Evolutionary conservation across 1,284 basidiomycete species (phyloP).

Genomic region (Papiliotrema nemorosa): DNA sequence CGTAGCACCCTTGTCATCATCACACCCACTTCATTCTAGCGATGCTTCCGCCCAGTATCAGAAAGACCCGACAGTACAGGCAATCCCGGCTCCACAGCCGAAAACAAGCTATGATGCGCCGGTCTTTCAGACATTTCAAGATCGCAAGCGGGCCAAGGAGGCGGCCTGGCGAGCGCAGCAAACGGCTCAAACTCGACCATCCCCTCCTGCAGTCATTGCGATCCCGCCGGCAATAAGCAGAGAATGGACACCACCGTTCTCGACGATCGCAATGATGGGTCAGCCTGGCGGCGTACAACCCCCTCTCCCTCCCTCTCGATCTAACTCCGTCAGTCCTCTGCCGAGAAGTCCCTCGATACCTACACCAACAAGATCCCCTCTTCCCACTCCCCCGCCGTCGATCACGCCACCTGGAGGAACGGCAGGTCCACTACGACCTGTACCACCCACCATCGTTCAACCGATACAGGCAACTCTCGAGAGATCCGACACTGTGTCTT

Average conservation of each 20-base stretch:
- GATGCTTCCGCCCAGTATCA: no score
- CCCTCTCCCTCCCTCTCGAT: background rate
- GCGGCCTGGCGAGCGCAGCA: constrained; percentile 20
- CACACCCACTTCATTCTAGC: no score
- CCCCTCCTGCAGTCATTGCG: no score
- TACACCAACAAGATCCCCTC: constrained; percentile 5
- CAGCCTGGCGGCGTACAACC: background rate
- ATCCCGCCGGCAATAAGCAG: no score
- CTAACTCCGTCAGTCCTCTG: background rate
- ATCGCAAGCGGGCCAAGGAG: constrained; percentile 41
- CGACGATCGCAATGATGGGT: background rate
- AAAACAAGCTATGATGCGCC: constrained; percentile 39
- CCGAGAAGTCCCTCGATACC: constrained; percentile 4
- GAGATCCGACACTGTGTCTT: constrained; percentile 43
- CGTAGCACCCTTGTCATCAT: background rate
- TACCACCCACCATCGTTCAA: no score
- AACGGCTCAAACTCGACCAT: no score
- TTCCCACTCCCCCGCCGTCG: constrained; percentile 3
- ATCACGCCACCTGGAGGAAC: background rate
- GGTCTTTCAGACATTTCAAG: constrained; percentile 46
- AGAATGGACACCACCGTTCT: background rate
- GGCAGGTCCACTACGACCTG: background rate
- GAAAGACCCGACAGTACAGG: background rate
- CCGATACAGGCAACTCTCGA: constrained; percentile 16
- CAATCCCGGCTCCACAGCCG: constrained; percentile 22